Base-by-base conservation (phyloP, 345 rosid species). In the Aurinia saxatilis region DNA sequence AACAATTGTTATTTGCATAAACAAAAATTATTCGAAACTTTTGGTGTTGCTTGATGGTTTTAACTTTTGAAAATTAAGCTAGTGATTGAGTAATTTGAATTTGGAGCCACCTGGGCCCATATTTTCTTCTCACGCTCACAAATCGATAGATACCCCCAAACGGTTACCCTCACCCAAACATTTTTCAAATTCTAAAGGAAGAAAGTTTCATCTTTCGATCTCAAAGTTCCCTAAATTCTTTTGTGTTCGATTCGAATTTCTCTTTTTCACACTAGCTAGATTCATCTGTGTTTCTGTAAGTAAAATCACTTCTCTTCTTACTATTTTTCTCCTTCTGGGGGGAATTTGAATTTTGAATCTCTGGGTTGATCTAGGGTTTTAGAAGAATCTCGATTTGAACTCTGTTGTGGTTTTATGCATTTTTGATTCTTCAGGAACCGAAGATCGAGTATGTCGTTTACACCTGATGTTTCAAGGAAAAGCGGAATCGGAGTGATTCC, bases 381-480 rank as follows among this genome's bases (percentile, higher is more conserved):
- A 14, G 15, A 57, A n/a, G 46, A 0, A 10, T 52, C 21, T 11
- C 3, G 18, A 37, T 36, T 36, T 21, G 13, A 9, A 25, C 25
- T 14, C 3, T 1, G n/a, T 6, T 2, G 12, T 55, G 34, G 2
- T 13, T 46, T 60, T 6, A n/a, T 7, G 9, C 9, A 4, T 19
- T 11, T 54, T 15, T 7, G 4, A 35, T 41, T 30, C 7, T 10
- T 6, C 67, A 38, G 69, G 31, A 21, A 48, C 40, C 31, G 30
- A 49, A 59, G 50, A 58, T 73, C 65, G 73, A 33, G 36, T 33
- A 78, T 81, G 88, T 84, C 90, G 31, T 70, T 81, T 49, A 89
- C 96, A 5, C 93, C 96, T 0, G 93, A 92, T 47, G 82, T 77
- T 7, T 71, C 52, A 31, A 77, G 85, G 49, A 87, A 83, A 73